A percentile compares a stretch with the other conserved stretches of the same genome.
phyloP scores from a whole-genome alignment of 2,329 filamentous ascomycete genomes.

The Pyrenochaeta sp. region DNA sequence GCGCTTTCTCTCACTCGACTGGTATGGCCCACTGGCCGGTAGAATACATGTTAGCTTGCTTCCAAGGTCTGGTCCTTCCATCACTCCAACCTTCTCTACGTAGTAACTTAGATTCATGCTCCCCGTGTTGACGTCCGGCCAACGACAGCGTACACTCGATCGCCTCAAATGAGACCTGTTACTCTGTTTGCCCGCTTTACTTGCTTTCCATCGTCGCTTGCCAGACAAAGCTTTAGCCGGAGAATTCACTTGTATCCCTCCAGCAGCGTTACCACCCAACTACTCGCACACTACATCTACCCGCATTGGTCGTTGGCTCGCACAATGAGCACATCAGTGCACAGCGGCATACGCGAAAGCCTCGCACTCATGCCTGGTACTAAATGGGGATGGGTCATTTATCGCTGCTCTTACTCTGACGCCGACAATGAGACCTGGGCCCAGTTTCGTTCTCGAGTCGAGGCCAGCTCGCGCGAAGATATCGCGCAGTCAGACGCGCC shows the following conservation, averaged over 20 bases:
- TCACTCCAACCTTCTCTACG: too few relatives aligned
- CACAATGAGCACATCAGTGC: constrained; percentile 6
- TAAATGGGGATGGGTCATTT: constrained; percentile 13
- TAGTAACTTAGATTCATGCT: not conserved
- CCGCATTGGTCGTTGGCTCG: constrained; percentile 5
- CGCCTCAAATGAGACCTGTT: not conserved
- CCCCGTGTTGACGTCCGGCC: not conserved
- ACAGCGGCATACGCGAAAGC: constrained; percentile 9
- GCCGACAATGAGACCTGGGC: constrained; percentile 5
- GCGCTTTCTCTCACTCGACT: too few relatives aligned
- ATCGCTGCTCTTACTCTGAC: constrained; percentile 10
- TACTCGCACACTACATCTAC: constrained; percentile 7
- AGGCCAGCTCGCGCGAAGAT: constrained; percentile 5
- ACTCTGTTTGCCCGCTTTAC: constrained; percentile 1
- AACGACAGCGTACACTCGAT: constrained; percentile 1
- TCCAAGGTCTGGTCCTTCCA: too few relatives aligned
- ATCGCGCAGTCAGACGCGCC: constrained; percentile 12
- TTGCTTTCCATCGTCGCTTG: constrained; percentile 4
- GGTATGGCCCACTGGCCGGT: too few relatives aligned
- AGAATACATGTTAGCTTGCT: too few relatives aligned
- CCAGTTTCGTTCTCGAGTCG: constrained; percentile 5
- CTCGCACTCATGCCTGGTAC: constrained; percentile 5
- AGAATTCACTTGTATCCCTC: constrained; percentile 2
- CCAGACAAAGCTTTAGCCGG: constrained; percentile 6
- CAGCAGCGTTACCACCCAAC: constrained; percentile 8